Evolutionary conservation across 129 eudicot species (phyloP).

Genomic region (carrot (Daucus carota)): DNA sequence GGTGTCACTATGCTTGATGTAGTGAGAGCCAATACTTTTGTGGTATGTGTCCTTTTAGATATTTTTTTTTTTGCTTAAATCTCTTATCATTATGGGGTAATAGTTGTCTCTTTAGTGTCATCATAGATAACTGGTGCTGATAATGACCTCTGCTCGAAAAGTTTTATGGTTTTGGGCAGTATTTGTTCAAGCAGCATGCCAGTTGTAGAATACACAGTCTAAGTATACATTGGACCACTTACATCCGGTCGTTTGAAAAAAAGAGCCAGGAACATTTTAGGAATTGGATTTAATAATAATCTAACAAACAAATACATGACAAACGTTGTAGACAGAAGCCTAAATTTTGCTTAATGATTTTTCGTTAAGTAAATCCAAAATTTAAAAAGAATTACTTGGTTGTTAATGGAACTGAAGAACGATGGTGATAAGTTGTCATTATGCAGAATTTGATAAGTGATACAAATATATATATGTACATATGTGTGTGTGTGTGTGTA

Average conservation of each 20-base stretch:
- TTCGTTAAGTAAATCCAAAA: not conserved
- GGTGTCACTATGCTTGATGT: constrained; percentile 99
- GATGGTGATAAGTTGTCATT: not conserved
- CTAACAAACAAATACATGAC: not conserved
- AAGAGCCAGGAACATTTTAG: not conserved
- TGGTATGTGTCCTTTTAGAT: constrained; percentile 38
- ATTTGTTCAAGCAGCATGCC: not conserved
- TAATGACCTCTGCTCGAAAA: not conserved
- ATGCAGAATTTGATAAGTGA: not conserved
- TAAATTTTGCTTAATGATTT: not conserved
- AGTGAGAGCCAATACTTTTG: constrained; percentile 96
- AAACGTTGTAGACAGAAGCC: not conserved
- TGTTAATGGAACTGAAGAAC: not conserved
- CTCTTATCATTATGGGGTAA: too few species aligned
- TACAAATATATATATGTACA: not conserved
- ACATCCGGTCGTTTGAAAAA: not conserved
- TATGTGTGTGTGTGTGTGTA: too few species aligned
- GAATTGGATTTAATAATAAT: not conserved
- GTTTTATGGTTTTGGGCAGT: not conserved
- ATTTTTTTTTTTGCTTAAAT: not conserved
- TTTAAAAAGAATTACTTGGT: not conserved
- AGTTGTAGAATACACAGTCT: not conserved
- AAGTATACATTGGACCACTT: not conserved
- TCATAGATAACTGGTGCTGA: not conserved
- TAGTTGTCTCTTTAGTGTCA: not conserved